These are phyloP conservation scores for Hemileia vastatrix DNA, from an alignment of 1,284 basidiomycete genomes.

Conservation along the genomic window DNA sequence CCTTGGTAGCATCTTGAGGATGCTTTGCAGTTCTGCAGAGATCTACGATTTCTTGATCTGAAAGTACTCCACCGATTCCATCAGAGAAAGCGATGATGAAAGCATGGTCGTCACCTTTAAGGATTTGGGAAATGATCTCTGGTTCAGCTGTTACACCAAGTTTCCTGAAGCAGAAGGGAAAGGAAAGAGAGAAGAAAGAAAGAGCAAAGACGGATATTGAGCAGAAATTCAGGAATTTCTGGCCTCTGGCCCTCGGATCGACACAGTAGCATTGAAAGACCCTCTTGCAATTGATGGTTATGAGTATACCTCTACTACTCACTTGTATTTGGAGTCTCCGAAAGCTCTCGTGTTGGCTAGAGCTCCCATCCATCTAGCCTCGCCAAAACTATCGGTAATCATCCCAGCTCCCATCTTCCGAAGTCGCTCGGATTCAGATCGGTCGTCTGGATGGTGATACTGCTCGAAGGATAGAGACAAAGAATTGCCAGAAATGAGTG, in stretches of 20 bases:
- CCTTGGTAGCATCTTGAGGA: slow-evolving; percentile 69
- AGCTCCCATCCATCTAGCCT: slow-evolving; percentile 83
- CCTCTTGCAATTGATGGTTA: too few species aligned
- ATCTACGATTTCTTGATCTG: slow-evolving; percentile 90
- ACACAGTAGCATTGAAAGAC: too few species aligned
- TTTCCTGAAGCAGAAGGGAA: slow-evolving; percentile 77
- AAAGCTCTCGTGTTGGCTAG: slow-evolving; percentile 88
- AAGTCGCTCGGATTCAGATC: slow-evolving; percentile 70
- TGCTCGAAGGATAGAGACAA: too few species aligned
- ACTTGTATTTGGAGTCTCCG: slow-evolving; percentile 81
- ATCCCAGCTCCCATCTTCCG: slow-evolving; percentile 73
- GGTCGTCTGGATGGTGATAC: slow-evolving; percentile 82
- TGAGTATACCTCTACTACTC: too few species aligned
- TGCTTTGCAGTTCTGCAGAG: slow-evolving; percentile 63
- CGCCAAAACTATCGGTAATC: slow-evolving; percentile 90
- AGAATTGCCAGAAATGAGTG: too few species aligned
- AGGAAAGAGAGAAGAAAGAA: too few species aligned
- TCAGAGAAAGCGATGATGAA: slow-evolving; percentile 53
- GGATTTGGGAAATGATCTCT: slow-evolving; percentile 68
- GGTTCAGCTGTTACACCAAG: slow-evolving; percentile 92
- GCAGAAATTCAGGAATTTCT: too few species aligned
- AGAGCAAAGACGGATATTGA: too few species aligned
- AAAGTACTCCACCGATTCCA: slow-evolving; percentile 78
- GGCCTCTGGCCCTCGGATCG: too few species aligned
- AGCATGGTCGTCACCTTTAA: too few species aligned